These are phyloP conservation scores for Penicillium antarcticum DNA, from an alignment of 495 filamentous ascomycete genomes.

Conservation along the genomic window DNA sequence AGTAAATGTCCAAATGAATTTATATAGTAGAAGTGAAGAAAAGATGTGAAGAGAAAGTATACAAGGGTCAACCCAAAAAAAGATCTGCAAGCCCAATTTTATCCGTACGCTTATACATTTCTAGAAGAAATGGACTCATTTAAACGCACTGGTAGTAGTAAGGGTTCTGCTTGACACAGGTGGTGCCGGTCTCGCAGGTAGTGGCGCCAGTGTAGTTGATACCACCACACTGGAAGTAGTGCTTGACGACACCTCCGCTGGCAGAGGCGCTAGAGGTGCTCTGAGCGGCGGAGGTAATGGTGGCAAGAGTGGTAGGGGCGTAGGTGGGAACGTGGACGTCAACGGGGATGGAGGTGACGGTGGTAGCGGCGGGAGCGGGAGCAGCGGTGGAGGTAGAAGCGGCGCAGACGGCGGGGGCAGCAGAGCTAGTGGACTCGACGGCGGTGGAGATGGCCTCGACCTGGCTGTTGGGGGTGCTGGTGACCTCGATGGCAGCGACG, in stretches of 20 bases:
- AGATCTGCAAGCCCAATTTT: slow-evolving; percentile 2
- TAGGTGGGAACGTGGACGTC: slow-evolving; percentile 12
- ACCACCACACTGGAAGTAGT: slow-evolving; percentile 52
- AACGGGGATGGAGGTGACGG: background rate
- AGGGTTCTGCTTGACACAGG: slow-evolving; percentile 43
- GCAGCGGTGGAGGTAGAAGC: background rate
- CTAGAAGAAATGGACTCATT: background rate
- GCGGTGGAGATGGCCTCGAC: slow-evolving; percentile 8
- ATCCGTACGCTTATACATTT: background rate
- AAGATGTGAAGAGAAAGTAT: background rate
- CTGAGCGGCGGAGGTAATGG: slow-evolving; percentile 11
- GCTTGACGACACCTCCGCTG: slow-evolving; percentile 18
- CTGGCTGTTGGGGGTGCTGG: slow-evolving; percentile 15
- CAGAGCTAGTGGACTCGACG: slow-evolving; percentile 1
- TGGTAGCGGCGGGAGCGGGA: slow-evolving; percentile 2
- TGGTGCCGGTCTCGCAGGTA: slow-evolving; percentile 41
- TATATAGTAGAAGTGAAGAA: background rate
- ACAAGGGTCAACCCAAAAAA: background rate
- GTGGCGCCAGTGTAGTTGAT: slow-evolving; percentile 45
- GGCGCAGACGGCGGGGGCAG: background rate
- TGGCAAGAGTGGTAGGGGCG: slow-evolving; percentile 13
- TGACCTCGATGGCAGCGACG: slow-evolving; percentile 1
- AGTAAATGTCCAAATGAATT: background rate
- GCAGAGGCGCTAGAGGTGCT: slow-evolving; percentile 21
- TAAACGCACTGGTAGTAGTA: slow-evolving; percentile 54